phyloP scores from a whole-genome alignment of 352 stramenopile genomes.

The Salisapilia sapeloensis region DNA sequence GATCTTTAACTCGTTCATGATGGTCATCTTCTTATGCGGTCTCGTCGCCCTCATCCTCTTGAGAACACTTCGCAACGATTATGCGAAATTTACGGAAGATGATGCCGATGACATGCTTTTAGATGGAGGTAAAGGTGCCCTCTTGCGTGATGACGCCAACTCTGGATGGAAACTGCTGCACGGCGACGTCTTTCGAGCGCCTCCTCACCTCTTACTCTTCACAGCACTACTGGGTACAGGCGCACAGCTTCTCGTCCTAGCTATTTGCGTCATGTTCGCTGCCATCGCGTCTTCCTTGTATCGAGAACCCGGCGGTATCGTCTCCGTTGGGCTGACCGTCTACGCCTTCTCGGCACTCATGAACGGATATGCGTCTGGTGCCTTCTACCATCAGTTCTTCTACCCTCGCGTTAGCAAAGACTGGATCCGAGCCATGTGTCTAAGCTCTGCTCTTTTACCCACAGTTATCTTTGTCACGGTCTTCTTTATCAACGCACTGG shows the following conservation, averaged over 20 bases:
- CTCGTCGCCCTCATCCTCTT: slow-evolving; percentile 89
- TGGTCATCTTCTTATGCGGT: slow-evolving; percentile 93
- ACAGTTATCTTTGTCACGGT: slow-evolving; percentile 69
- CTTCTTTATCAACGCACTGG: slow-evolving; percentile 80
- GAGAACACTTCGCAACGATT: slow-evolving; percentile 89
- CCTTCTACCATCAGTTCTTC: slow-evolving; percentile 85
- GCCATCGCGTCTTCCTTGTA: slow-evolving; percentile 91
- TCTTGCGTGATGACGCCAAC: slow-evolving; percentile 70
- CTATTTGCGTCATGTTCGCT: slow-evolving; percentile 90
- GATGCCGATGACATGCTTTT: slow-evolving; percentile 78
- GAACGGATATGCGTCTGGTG: slow-evolving; percentile 80
- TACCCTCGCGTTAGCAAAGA: slow-evolving; percentile 83
- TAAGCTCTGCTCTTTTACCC: slow-evolving; percentile 59
- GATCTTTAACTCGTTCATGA: slow-evolving; percentile 97
- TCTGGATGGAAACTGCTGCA: slow-evolving; percentile 95
- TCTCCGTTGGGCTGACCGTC: slow-evolving; percentile 89
- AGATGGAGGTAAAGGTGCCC: slow-evolving; percentile 46
- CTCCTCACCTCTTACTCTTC: slow-evolving; percentile 87
- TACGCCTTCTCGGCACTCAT: slow-evolving; percentile 88
- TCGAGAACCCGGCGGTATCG: slow-evolving; percentile 91
- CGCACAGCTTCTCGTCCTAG: slow-evolving; percentile 90
- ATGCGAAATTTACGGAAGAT: slow-evolving; percentile 80
- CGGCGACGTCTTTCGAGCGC: slow-evolving; percentile 89
- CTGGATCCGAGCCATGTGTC: slow-evolving; percentile 81
- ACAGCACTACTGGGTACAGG: slow-evolving; percentile 92